These are phyloP conservation scores for Avena sativa DNA, from an alignment of 176 grass and related monocot genomes.

Conservation along the genomic window DNA sequence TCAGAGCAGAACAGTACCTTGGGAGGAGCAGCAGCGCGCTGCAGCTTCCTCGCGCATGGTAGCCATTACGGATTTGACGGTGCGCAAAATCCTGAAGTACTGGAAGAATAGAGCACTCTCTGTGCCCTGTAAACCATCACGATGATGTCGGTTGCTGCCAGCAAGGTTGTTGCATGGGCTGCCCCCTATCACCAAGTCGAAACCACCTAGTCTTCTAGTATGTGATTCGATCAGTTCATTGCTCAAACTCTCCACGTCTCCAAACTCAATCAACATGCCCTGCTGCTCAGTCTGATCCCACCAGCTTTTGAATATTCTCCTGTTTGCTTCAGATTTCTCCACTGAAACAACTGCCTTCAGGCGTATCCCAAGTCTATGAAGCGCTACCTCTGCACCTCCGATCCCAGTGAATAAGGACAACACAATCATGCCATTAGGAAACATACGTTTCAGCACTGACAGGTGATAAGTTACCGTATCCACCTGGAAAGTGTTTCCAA, in stretches of 20 bases:
- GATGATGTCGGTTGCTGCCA: constrained; percentile 73
- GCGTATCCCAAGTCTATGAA: constrained; percentile 69
- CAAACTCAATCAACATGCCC: constrained; percentile 60
- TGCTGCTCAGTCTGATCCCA: constrained; percentile 73
- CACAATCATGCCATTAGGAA: constrained; percentile 68
- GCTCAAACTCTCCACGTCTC: constrained; percentile 57
- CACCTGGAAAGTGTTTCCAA: constrained; percentile 91
- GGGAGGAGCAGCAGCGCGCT: not conserved
- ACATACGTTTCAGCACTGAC: constrained; percentile 63
- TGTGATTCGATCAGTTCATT: constrained; percentile 40
- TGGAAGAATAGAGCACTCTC: constrained; percentile 79
- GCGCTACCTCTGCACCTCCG: constrained; percentile 89
- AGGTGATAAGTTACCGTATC: constrained; percentile 82
- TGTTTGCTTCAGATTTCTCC: constrained; percentile 74
- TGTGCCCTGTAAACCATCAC: constrained; percentile 73
- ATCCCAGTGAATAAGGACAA: constrained; percentile 82
- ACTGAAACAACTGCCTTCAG: constrained; percentile 71
- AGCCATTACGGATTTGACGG: constrained; percentile 59
- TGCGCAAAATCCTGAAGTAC: constrained; percentile 69
- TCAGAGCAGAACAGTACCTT: not conserved
- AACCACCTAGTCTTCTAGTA: constrained; percentile 53
- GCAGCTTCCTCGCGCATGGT: not conserved
- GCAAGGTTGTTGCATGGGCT: constrained; percentile 89
- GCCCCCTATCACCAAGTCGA: constrained; percentile 81
- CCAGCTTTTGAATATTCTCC: constrained; percentile 66